Evolutionary conservation across 495 filamentous ascomycete species (phyloP).

Genomic region (Penicillium crystallinum): DNA sequence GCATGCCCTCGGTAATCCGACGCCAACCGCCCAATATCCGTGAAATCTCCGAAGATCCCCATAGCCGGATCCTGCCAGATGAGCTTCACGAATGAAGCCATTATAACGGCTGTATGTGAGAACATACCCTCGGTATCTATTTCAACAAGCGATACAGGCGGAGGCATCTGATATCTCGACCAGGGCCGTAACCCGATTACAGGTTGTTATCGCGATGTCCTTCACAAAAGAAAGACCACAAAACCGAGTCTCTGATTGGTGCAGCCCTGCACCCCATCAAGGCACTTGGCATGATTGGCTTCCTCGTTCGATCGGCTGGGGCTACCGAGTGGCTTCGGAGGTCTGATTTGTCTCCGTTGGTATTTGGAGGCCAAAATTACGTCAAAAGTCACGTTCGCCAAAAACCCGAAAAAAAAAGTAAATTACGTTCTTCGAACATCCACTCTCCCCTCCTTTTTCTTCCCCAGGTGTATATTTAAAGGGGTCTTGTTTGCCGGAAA

Average conservation of each 20-base stretch:
- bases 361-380: slow-evolving; percentile 26
- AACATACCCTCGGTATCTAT: slow-evolving; percentile 8
- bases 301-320: slow-evolving; percentile 3
- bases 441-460: slow-evolving; percentile 6
- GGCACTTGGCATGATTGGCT: slow-evolving; percentile 12
- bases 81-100: background rate
- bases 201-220: slow-evolving; percentile 1
- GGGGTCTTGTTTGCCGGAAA: slow-evolving; percentile 24
- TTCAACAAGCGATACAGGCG: slow-evolving; percentile 14
- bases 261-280: background rate
- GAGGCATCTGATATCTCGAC: background rate
- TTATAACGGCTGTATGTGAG: background rate
- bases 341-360: slow-evolving; percentile 38
- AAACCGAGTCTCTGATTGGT: slow-evolving; percentile 41
- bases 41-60: slow-evolving; percentile 24
- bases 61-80: background rate
- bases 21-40: slow-evolving; percentile 9
- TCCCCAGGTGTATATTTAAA: background rate
- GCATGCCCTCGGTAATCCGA: slow-evolving; percentile 15
- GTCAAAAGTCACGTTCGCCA: slow-evolving; percentile 15
- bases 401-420: slow-evolving; percentile 14
- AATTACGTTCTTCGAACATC: background rate
- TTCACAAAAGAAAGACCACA: background rate
- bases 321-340: slow-evolving; percentile 30
- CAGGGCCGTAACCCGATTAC: slow-evolving; percentile 16